Percentiles rank a stretch among this genome's conserved stretches.
Conservation (phyloP, 2,329 filamentous ascomycete species). For the Ophiostoma ips region DNA sequence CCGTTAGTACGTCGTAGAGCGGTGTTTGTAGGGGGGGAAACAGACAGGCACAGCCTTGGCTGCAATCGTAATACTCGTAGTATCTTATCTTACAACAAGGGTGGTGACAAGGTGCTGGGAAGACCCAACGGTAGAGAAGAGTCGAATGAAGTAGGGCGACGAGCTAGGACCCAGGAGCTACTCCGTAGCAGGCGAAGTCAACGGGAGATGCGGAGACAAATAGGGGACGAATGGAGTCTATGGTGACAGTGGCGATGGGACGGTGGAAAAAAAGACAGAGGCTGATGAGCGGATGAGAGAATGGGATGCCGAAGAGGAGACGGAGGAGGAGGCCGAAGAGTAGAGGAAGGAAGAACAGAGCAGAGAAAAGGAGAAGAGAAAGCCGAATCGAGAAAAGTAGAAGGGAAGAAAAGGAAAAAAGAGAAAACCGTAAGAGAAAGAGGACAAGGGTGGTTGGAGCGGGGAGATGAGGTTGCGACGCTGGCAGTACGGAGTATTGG, state of each 20-base stretch:
- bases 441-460: slow-evolving; percentile 5
- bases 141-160: background rate
- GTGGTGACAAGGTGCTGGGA: background rate
- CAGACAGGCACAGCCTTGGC: too few species aligned
- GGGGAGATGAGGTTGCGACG: slow-evolving; percentile 10
- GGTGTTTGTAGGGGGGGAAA: too few species aligned
- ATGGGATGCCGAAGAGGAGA: too few species aligned
- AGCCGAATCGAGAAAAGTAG: background rate
- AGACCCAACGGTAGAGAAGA: background rate
- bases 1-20: too few species aligned
- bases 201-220: slow-evolving; percentile 1
- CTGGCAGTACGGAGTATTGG: background rate
- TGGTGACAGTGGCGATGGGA: background rate
- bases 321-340: background rate
- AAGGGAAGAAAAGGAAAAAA: background rate
- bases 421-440: background rate
- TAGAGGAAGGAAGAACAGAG: background rate
- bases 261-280: background rate
- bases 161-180: background rate
- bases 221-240: slow-evolving; percentile 1
- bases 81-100: background rate
- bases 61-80: too few species aligned
- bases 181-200: background rate
- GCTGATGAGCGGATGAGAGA: too few species aligned
- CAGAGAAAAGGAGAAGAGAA: background rate